Base-by-base conservation (phyloP, 2,329 filamentous ascomycete species). In the Exophiala sp. region DNA sequence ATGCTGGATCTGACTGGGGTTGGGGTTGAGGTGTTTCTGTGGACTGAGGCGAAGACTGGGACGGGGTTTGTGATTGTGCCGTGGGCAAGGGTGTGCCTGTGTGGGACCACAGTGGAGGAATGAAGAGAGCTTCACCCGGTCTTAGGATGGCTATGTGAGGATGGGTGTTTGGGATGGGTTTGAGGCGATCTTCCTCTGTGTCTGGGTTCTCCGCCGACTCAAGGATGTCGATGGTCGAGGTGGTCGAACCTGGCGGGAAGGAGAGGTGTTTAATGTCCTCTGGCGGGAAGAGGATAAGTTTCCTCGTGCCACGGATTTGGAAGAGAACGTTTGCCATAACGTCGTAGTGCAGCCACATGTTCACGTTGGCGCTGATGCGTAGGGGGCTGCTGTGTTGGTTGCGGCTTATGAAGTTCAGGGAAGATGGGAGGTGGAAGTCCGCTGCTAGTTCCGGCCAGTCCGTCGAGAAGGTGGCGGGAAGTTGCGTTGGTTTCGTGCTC, bases 291-390 rank as follows among this genome's bases (percentile, higher is more conserved):
- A 96, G 77, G 3, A 89, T 71, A 54, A 95, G 77, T 24, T 81
- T 79, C 66, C 94, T 95, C 1, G 79, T 78, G 3, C 91, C 90
- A 35, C 75, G 72, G 47, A 95, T 79, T 66, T 96, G 91, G 64
- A 86, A 90, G 56, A 94, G 86, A 3, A 95, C 77, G 64, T 95
- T 96, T 46, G 89, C 88, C 80, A 95, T 91, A 12, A 87, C 85
- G 71, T 95, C 89, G 73, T 94, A 95, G 70, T 95, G 89, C 32
- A 95, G 76, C 91, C 91, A 96, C 82, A 96, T 88, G 38, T 85
- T 87, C 9, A 92, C 87, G 1, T 82, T 82, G 1, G 89, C 89
- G 3, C 88, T 92, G 55, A 95, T 84, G 16, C 90, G 81, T 20
- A 95, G 72, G 0, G 91, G 85, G 2, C 88, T 91, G 67, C 87